A percentile compares a stretch with the other conserved stretches of the same genome.
These are phyloP conservation scores for Prunus fruticosa DNA, from an alignment of 306 rosid genomes.

Conservation along the genomic window DNA sequence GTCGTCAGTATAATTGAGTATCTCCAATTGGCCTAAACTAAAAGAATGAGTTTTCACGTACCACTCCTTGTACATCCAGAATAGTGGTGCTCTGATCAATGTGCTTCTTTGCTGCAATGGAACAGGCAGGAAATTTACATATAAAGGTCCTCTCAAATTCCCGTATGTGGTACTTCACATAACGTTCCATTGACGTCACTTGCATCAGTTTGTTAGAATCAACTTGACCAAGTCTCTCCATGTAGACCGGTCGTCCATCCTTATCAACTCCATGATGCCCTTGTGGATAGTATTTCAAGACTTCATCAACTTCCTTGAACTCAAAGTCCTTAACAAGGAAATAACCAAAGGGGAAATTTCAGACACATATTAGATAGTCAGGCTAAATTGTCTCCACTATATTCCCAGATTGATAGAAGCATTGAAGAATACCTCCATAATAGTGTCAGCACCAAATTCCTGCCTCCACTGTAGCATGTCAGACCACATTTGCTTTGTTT, in stretches of 20 bases:
- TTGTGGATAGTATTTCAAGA: conserved; percentile 92
- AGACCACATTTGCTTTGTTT: conserved; percentile 30
- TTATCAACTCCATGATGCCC: conserved; percentile 95
- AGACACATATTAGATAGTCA: background rate
- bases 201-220: conserved; percentile 83
- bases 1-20: background rate
- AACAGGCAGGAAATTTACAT: conserved; percentile 85
- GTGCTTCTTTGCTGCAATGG: conserved; percentile 80
- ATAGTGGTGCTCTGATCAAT: conserved; percentile 92
- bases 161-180: conserved; percentile 69
- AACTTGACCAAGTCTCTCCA: conserved; percentile 81
- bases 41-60: conserved; percentile 26
- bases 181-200: conserved; percentile 84
- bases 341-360: background rate
- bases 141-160: conserved; percentile 85
- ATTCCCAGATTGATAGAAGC: background rate
- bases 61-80: conserved; percentile 99
- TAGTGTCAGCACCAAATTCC: conserved; percentile 21
- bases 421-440: conserved; percentile 12
- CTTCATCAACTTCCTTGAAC: conserved; percentile 76
- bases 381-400: background rate
- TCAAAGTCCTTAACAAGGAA: conserved; percentile 64
- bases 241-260: conserved; percentile 84
- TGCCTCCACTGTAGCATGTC: conserved; percentile 28
- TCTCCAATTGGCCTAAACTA: background rate